Evolutionary conservation across 2,329 filamentous ascomycete species (phyloP), one percentile per base, ranked within the genome.

Genomic region (Epichloe scottii): DNA sequence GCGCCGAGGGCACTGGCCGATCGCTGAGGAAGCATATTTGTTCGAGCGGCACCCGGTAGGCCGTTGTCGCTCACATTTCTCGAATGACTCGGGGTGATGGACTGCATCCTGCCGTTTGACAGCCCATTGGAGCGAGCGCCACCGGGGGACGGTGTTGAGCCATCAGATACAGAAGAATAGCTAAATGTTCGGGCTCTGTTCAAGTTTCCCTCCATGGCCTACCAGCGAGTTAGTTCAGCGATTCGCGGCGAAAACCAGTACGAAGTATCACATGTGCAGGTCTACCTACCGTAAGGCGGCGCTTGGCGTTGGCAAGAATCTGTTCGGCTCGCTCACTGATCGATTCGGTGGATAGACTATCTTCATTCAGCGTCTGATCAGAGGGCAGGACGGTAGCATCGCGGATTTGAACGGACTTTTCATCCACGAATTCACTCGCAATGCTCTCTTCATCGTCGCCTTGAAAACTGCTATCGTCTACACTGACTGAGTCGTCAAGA

Each of bases 161-260:
- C 68, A 52, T 74, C 72, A 2, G 76, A 79, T 3, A 64, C 53
- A 37, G 65, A 56, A 10, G 65, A 60, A 54, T 66, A 56, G 67
- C 68, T 61, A 72, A 88, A 72, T 10, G 84, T 81, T 59, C 88
- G 80, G 33, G 89, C 90, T 54, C 88, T 84, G 52, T 78, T 84
- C 19, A 96, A 73, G 59, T 96, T 96, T 38, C 85, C 89, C 68
- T 96, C 91, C 89, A 96, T 95, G 34, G 87, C 86, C 89, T 94
- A 64, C 21, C 47, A 50, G 38, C 33, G 37, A 19, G 14, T 53
- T 46, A 51, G 54, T 6, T 15, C 39, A 19, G 5, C 30, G 33
- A 26, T 17, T 15, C 37, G 2, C 21, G 11, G 14, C 12, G n/a
- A 21, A 14, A 10, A 11, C 17, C 38, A 35, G 37, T 17, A n/a